Conservation (phyloP, 805 yeast species). For the Hanseniaspora hatyaiensis region DNA sequence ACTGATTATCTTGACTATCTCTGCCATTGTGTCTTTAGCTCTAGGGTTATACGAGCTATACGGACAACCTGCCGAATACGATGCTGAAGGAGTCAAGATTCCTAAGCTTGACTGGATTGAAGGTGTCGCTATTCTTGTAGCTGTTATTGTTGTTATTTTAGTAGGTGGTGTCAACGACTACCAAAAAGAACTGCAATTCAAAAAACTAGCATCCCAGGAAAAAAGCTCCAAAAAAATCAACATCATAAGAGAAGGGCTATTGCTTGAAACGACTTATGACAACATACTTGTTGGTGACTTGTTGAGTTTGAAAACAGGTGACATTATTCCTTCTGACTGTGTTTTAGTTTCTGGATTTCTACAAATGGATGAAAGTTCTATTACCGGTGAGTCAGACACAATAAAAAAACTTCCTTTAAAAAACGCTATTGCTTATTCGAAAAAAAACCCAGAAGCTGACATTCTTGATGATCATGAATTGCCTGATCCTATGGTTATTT, state of each 20-base stretch:
- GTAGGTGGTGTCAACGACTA: slow-evolving; percentile 96
- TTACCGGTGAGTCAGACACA: slow-evolving; percentile 89
- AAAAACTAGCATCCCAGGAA: slow-evolving; percentile 74
- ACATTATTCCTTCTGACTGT: slow-evolving; percentile 81
- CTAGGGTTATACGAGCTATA: slow-evolving; percentile 86
- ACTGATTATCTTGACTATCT: slow-evolving; percentile 65
- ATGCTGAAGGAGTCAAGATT: slow-evolving; percentile 59
- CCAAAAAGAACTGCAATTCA: slow-evolving; percentile 90
- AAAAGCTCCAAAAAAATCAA: slow-evolving; percentile 61
- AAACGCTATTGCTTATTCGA: slow-evolving; percentile 28
- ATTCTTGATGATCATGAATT: slow-evolving; percentile 26
- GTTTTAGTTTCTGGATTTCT: slow-evolving; percentile 61
- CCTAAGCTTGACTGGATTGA: slow-evolving; percentile 97
- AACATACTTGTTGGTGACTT: slow-evolving; percentile 82
- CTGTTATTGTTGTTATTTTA: slow-evolving; percentile 76
- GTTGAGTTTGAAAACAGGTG: slow-evolving; percentile 79
- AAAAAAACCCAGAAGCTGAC: slow-evolving; percentile 23
- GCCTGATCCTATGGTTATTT: slow-evolving; percentile 73
- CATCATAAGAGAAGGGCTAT: slow-evolving; percentile 58
- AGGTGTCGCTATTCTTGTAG: slow-evolving; percentile 93
- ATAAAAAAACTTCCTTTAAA: slow-evolving; percentile 55
- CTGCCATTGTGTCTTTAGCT: slow-evolving; percentile 81
- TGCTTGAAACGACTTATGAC: slow-evolving; percentile 54
- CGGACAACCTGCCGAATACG: slow-evolving; percentile 68
- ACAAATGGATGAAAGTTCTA: slow-evolving; percentile 82